These are phyloP conservation scores for Fusarium sterilihyphosum DNA, from an alignment of 2,329 filamentous ascomycete species.

Conservation along the genomic window DNA sequence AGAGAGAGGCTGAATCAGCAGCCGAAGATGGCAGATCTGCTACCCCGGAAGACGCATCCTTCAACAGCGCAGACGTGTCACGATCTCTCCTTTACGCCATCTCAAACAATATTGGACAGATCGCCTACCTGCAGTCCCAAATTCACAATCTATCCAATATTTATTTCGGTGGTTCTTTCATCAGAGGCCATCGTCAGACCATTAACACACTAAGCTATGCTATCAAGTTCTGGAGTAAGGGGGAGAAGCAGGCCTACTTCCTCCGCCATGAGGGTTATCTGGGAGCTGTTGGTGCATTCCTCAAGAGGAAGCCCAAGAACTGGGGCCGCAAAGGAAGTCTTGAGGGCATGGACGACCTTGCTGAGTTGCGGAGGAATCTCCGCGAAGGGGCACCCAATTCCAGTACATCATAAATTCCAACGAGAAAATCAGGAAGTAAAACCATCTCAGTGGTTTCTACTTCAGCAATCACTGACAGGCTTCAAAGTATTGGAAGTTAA, in stretches of 20 bases:
- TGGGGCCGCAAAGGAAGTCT: conserved; percentile 89
- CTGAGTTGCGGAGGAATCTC: conserved; percentile 44
- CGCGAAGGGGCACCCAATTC: conserved; percentile 24
- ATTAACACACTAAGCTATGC: conserved; percentile 98
- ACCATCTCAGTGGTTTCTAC: neutral
- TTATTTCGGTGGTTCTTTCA: conserved; percentile 98
- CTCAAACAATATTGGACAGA: conserved; percentile 98
- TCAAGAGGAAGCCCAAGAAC: conserved; percentile 88
- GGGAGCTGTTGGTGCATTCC: conserved; percentile 90
- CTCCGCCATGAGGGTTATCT: conserved; percentile 95
- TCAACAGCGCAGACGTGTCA: conserved; percentile 86
- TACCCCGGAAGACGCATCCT: conserved; percentile 60
- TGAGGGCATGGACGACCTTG: conserved; percentile 58
- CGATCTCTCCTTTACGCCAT: conserved; percentile 93
- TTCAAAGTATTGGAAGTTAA: neutral
- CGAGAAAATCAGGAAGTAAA: neutral
- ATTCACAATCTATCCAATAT: conserved; percentile 92
- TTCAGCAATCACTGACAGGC: conserved; percentile 3
- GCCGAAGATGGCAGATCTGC: conserved; percentile 76
- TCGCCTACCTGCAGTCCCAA: conserved; percentile 96
- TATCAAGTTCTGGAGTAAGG: conserved; percentile 97
- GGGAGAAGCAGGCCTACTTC: conserved; percentile 94
- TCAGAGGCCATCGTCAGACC: conserved; percentile 93
- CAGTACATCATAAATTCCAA: conserved; percentile 5
- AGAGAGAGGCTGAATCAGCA: conserved; percentile 80